Conservation (phyloP, 1,139 yeast species). For the Tardiomyces blankii region DNA sequence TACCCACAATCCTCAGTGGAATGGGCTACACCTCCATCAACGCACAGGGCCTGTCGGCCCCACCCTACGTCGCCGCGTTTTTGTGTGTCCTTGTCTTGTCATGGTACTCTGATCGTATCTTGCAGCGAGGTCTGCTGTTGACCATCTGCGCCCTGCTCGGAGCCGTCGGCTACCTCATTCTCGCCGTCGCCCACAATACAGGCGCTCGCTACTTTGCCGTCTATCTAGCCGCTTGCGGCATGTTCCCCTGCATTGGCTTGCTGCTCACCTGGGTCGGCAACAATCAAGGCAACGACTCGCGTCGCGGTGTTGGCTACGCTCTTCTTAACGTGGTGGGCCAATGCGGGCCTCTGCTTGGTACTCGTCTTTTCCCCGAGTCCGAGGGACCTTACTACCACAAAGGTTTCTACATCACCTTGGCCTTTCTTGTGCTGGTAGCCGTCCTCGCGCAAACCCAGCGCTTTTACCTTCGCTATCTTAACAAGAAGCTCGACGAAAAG, state of each 20-base stretch:
- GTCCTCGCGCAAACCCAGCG: constrained; percentile 13
- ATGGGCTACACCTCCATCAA: constrained; percentile 47
- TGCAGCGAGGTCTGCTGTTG: constrained; percentile 30
- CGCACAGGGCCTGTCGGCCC: constrained; percentile 58
- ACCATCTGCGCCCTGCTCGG: constrained; percentile 15
- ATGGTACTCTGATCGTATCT: constrained; percentile 29
- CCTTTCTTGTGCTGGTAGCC: constrained; percentile 12
- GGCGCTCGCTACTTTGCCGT: constrained; percentile 22
- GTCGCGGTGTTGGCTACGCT: constrained; percentile 21
- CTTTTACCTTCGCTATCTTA: constrained; percentile 11
- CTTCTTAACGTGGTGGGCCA: constrained; percentile 23
- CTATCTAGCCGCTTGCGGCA: constrained; percentile 23
- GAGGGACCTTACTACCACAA: constrained; percentile 20
- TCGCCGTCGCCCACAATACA: constrained; percentile 15
- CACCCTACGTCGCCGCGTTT: constrained; percentile 61
- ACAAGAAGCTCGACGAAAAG: constrained; percentile 15
- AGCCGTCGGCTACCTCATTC: constrained; percentile 21
- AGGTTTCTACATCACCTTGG: constrained; percentile 21
- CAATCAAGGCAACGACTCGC: constrained; percentile 23
- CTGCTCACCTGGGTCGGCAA: constrained; percentile 24
- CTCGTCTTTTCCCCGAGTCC: constrained; percentile 20
- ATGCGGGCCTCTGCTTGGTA: constrained; percentile 25
- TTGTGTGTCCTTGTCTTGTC: constrained; percentile 42
- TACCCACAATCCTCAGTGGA: constrained; percentile 46
- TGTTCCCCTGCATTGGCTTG: constrained; percentile 21